Conservation (phyloP, 257 asterid genomes). For the Nicotiana otophora region DNA sequence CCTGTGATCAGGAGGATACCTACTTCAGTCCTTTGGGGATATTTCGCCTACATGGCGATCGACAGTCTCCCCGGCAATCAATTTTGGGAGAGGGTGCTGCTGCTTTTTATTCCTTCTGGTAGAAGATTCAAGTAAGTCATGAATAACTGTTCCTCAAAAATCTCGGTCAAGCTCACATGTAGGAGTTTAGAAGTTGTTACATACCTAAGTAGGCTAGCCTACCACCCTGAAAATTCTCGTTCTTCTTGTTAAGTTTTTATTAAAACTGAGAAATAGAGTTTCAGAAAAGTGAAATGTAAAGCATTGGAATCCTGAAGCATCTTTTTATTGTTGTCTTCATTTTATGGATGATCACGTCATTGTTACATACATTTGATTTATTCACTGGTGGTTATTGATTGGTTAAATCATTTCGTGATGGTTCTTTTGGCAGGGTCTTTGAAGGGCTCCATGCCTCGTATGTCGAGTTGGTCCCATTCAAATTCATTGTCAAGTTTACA, state of each 20-base stretch:
- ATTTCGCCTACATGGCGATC: slow-evolving; percentile 97
- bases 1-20: slow-evolving; percentile 82
- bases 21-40: slow-evolving; percentile 94
- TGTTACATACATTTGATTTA: background rate
- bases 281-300: slow-evolving; percentile 1
- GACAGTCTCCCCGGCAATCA: slow-evolving; percentile 96
- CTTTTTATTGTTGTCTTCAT: background rate
- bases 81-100: slow-evolving; percentile 84
- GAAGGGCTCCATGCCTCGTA: slow-evolving; percentile 73
- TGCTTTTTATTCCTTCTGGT: slow-evolving; percentile 67
- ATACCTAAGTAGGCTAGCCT: background rate
- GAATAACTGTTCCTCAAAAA: background rate
- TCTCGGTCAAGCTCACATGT: background rate
- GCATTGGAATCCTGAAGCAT: background rate
- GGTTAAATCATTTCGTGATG: background rate
- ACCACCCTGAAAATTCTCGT: background rate
- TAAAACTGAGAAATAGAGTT: background rate
- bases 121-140: slow-evolving; percentile 86
- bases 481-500: slow-evolving; percentile 63
- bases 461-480: slow-evolving; percentile 84
- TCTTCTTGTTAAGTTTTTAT: background rate
- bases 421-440: slow-evolving; percentile 43
- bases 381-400: background rate
- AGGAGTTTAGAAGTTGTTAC: background rate
- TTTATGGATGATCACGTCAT: background rate